Base-by-base conservation (phyloP, 805 yeast species). In the Kuraishia cidri region DNA sequence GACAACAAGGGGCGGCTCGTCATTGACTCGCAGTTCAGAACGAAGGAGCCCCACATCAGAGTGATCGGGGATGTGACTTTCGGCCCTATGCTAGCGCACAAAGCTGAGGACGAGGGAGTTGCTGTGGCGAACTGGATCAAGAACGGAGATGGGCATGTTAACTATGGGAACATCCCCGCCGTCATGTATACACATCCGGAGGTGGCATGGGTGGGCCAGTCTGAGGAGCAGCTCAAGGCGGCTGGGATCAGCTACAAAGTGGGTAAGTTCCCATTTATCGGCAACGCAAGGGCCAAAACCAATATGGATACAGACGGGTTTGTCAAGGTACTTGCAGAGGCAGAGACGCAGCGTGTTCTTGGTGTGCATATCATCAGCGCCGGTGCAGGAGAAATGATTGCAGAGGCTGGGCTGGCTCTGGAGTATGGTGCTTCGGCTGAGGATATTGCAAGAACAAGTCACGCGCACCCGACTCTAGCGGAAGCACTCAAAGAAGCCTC, bases 171-270 rank as follows among this genome's bases (percentile, higher is more conserved):
- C 68, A 92, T 92, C 49, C 99, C 99, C 44, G 77, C 96, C 23
- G 98, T 92, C 46, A 92, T 92, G 98, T 92, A 92, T 73, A 80
- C 97, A 31, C 96, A 87, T 66, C 99, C 99, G 43, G 99, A 92
- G 70, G 96, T 92, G 47, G 97, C 97, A 33, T 92, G 98, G 98
- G 95, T 84, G 47, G 99, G 99, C 49, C 84, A 84, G 64, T 83
- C 78, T 54, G 99, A 92, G 68, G 79, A 88, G 68, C 88, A 88
- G 64, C 74, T 88, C 59, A 88, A 90, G 72, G 88, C 73, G 48
- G 86, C 86, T 49, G 96, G 96, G 48, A 76, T 87, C 60, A 72
- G 79, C 48, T 92, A 82, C 75, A 88, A 81, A 63, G 74, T 83
- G 40, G 99, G 99, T 57, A 92, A 92, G 67, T 92, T 90, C 87